Evolutionary conservation across 768 basidiomycete species (phyloP).

Genomic region (Rhizopogon vesiculosus): DNA sequence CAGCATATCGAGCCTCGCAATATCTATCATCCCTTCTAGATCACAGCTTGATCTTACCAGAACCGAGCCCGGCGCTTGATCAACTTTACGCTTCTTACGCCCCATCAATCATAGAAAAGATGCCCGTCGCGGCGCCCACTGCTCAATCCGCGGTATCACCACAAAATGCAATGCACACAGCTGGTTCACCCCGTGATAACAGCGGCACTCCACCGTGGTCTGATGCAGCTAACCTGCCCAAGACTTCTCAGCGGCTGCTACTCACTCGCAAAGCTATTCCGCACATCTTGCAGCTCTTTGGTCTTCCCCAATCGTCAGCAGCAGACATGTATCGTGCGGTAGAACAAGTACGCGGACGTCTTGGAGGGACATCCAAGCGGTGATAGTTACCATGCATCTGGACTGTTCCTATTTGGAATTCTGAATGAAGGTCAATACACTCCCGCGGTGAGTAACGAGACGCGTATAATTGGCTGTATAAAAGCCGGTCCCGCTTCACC

Average conservation of each 20-base stretch:
- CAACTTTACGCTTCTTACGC: slow-evolving; percentile 40
- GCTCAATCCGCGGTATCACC: neutral
- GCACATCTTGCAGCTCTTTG: slow-evolving; percentile 40
- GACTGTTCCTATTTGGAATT: neutral
- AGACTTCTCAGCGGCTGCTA: slow-evolving; percentile 30
- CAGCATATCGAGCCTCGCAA: slow-evolving; percentile 68
- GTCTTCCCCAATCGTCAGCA: slow-evolving; percentile 38
- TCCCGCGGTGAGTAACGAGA: slow-evolving; percentile 9
- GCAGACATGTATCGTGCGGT: slow-evolving; percentile 60
- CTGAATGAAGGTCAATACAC: neutral
- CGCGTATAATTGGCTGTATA: slow-evolving; percentile 6
- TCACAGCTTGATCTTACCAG: slow-evolving; percentile 49
- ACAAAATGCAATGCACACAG: neutral
- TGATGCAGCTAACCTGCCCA: slow-evolving; percentile 1
- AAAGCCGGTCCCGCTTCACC: neutral
- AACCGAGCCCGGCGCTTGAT: slow-evolving; percentile 52
- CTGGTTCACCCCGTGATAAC: too few relatives aligned
- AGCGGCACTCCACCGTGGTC: neutral
- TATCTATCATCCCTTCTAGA: slow-evolving; percentile 61
- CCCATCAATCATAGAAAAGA: slow-evolving; percentile 9
- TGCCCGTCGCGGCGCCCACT: slow-evolving; percentile 7
- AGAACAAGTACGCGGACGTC: slow-evolving; percentile 44
- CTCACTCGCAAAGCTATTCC: slow-evolving; percentile 53
- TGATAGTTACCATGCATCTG: neutral
- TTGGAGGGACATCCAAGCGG: slow-evolving; percentile 10